Percentiles rank a stretch among this genome's conserved stretches.
Conservation (phyloP, 1,284 basidiomycete genomes). For the Leccinum pachyderme region DNA sequence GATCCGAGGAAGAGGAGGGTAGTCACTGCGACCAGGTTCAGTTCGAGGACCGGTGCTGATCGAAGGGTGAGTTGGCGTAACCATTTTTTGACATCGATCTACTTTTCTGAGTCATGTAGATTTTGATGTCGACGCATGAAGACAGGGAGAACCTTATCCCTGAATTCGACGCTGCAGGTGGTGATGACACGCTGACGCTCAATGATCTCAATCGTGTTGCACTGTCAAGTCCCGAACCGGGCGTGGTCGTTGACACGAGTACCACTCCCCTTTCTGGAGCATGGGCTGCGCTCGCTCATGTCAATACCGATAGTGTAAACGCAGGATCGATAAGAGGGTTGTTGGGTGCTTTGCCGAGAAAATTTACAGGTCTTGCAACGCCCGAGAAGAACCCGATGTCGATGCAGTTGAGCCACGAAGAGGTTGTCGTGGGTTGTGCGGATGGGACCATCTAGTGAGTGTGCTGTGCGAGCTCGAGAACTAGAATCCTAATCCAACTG, state of each 20-base stretch:
- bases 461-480: background rate
- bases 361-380: constrained; percentile 71
- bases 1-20: constrained; percentile 79
- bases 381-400: constrained; percentile 88
- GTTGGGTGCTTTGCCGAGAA: constrained; percentile 55
- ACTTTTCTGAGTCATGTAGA: constrained; percentile 40
- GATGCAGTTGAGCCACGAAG: constrained; percentile 83
- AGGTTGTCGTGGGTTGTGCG: constrained; percentile 82
- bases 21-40: constrained; percentile 83
- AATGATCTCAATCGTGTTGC: constrained; percentile 13
- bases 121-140: constrained; percentile 76
- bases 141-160: constrained; percentile 43
- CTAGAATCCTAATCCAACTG: constrained; percentile 9
- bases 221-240: constrained; percentile 24
- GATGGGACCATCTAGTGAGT: constrained; percentile 87
- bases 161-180: constrained; percentile 22
- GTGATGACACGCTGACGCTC: constrained; percentile 12
- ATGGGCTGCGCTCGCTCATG: constrained; percentile 60
- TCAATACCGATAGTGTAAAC: constrained; percentile 35
- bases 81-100: background rate
- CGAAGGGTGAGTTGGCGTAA: constrained; percentile 53
- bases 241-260: constrained; percentile 58
- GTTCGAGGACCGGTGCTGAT: constrained; percentile 75
- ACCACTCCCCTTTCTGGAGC: constrained; percentile 63
- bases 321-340: constrained; percentile 51